phyloP scores from a whole-genome alignment of 192 early-diverging fungal species.

The Coemansia sp. region DNA sequence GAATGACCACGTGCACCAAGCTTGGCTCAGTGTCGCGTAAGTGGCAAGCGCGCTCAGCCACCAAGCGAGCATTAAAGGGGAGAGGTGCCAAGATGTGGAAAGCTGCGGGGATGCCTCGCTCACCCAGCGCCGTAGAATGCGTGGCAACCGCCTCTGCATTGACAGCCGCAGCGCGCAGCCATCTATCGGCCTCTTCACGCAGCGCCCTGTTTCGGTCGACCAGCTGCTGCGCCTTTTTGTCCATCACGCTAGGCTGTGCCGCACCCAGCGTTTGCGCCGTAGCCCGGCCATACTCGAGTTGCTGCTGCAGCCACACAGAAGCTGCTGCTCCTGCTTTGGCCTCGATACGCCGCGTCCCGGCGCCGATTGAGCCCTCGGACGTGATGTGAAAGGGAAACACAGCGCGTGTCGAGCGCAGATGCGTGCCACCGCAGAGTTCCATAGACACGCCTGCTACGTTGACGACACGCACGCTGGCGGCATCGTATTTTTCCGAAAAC shows the following conservation, averaged over 20 bases:
- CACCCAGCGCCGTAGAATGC: slow-evolving; percentile 35
- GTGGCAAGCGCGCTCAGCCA: slow-evolving; percentile 30
- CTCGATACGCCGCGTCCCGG: slow-evolving; percentile 94
- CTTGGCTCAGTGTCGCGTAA: slow-evolving; percentile 30
- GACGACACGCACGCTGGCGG: slow-evolving; percentile 93
- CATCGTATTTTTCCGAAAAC: slow-evolving; percentile 93
- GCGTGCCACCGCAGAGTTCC: slow-evolving; percentile 98
- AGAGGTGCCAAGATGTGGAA: slow-evolving; percentile 29
- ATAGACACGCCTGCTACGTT: slow-evolving; percentile 77
- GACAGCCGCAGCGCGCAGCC: slow-evolving; percentile 36
- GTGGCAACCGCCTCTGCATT: slow-evolving; percentile 24
- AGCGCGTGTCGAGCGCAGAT: slow-evolving; percentile 82
- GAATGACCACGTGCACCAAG: slow-evolving; percentile 62
- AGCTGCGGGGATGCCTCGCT: slow-evolving; percentile 3
- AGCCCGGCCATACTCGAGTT: slow-evolving; percentile 63
- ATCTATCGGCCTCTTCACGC: slow-evolving; percentile 22
- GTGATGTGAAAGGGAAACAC: slow-evolving; percentile 86
- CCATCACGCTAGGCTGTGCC: slow-evolving; percentile 60
- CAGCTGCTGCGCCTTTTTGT: slow-evolving; percentile 57
- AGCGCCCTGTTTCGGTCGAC: slow-evolving; percentile 16
- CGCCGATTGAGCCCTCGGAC: slow-evolving; percentile 87
- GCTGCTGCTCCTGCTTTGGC: slow-evolving; percentile 93
- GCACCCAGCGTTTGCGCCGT: slow-evolving; percentile 62
- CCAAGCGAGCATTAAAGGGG: slow-evolving; percentile 21
- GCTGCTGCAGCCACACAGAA: slow-evolving; percentile 65